Base-by-base conservation (phyloP, 2,329 filamentous ascomycete genomes). In the Tolypocladium pustulatum region DNA sequence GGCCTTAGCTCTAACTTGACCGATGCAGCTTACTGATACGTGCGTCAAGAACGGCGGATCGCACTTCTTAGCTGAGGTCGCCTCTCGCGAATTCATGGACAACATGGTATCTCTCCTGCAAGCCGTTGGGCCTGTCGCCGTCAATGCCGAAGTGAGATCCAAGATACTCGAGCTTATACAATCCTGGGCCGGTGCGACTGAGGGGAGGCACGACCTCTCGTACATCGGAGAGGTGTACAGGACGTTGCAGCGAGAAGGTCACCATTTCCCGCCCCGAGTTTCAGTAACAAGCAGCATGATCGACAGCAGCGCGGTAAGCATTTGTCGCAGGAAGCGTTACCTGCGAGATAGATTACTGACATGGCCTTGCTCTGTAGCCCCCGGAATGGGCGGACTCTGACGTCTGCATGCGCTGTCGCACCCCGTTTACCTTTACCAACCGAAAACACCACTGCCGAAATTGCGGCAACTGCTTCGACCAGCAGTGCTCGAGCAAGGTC, bases 361-460 rank as follows among this genome's bases (percentile, higher is more conserved):
- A 4, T 22, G 20, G 30, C 30, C 20, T 20, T 22, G 49, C 30
- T 7, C 4, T 32, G 30, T 6, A 96, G 87, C 94, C 94, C 12
- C 94, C 94, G 0, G 94, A 99, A 75, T 99, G 94, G 94, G 86
- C 87, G 56, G 94, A 99, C 74, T 97, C 93, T 13, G 94, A 99
- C 68, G 93, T 99, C 37, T 99, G 94, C 72, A 97, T 99, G 91
- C 88, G 94, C 70, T 99, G 94, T 72, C 86, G 94, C 65, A 97
- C 93, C 15, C 76, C 91, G 22, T 99, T 99, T 68, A 97, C 91
- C 54, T 97, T 99, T 69, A 99, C 93, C 58, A 99, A 99, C 72
- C 87, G 94, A 68, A 99, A 97, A 71, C 94, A 99, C 71, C 94
- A 99, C 72, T 99, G 94, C 69, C 87, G 94, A 64, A 99, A 99